Base-by-base conservation (phyloP, 768 basidiomycete genomes). In the Agaricus blazei region DNA sequence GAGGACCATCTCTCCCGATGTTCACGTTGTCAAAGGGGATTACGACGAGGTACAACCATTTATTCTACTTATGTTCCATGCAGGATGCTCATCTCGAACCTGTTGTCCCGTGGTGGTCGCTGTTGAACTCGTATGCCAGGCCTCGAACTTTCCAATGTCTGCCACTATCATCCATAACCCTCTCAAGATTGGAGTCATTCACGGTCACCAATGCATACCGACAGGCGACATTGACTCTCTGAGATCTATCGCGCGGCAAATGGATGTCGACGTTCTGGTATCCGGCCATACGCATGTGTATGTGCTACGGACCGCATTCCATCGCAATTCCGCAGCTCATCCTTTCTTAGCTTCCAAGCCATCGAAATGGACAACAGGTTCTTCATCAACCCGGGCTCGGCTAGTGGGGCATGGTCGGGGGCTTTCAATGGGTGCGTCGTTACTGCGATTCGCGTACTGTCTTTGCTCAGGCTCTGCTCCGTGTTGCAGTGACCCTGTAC, bases 201-300 rank as follows among this genome's bases (percentile, higher is more conserved):
- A 97, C 66, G 97, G 96, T 0, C 93, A 96, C 70, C 95, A 98
- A 68, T 87, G 83, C 64, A 81, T 98, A 41, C 96, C 97, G 1
- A 85, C 87, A 0, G 97, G 95, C 12, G 94, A 97, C 67, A 76
- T 93, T 3, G 93, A 97, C 65, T 86, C 90, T n/a, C 77, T 98
- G 42, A 86, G 83, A 51, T 80, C 90, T 3, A 82, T 95, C 52
- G 93, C 95, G 14, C 75, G 96, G 37, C 93, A 95, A 71, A 93
- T 99, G 90, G 96, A 98, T 67, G 97, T 98, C 3, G 97, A 99
- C 64, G 93, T 99, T 0, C 76, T 98, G 36, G 73, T 98, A 23
- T 91, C 88, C 2, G 97, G 97, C 0, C 93, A 93, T 64, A 98
- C 97, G 0, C 95, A 98, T 70, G 85, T 84, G 95, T 96, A 65